phyloP scores from a whole-genome alignment of 2,329 filamentous ascomycete species.

The Septoria linicola region DNA sequence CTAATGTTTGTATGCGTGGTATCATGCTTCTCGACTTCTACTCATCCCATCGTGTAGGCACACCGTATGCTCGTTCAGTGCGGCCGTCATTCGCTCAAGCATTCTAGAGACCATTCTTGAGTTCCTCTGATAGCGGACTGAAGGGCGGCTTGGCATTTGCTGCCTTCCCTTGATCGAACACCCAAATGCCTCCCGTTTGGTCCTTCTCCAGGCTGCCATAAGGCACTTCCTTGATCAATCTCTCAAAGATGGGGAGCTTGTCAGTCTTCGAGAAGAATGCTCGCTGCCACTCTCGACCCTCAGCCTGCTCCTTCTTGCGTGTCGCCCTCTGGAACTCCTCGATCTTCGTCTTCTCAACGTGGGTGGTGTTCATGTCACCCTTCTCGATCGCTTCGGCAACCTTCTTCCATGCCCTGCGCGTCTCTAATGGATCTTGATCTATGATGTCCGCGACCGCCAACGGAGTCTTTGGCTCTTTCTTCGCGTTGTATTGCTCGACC shows the following conservation, averaged over 20 bases:
- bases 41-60: slow-evolving; percentile 6
- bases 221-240: slow-evolving; percentile 48
- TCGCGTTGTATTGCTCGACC: slow-evolving; percentile 49
- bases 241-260: slow-evolving; percentile 47
- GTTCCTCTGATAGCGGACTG: slow-evolving; percentile 29
- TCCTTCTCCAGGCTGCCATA: slow-evolving; percentile 53
- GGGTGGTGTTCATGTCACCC: slow-evolving; percentile 80
- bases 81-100: background rate
- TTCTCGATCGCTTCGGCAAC: slow-evolving; percentile 77
- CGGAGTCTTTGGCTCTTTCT: slow-evolving; percentile 56
- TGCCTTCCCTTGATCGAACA: slow-evolving; percentile 60
- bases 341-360: slow-evolving; percentile 79
- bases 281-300: slow-evolving; percentile 74
- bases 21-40: slow-evolving; percentile 10
- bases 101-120: slow-evolving; percentile 30
- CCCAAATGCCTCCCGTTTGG: slow-evolving; percentile 70
- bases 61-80: background rate
- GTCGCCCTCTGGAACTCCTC: slow-evolving; percentile 82
- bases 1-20: slow-evolving; percentile 14
- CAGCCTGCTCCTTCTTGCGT: slow-evolving; percentile 71
- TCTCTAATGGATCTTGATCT: slow-evolving; percentile 82
- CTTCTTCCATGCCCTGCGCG: slow-evolving; percentile 80
- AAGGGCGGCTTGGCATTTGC: slow-evolving; percentile 36
- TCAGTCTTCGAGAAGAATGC: slow-evolving; percentile 68
- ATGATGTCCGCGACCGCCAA: slow-evolving; percentile 71